These are phyloP conservation scores for Euryodendron excelsum DNA, from an alignment of 148 eudicot species.

Conservation along the genomic window DNA sequence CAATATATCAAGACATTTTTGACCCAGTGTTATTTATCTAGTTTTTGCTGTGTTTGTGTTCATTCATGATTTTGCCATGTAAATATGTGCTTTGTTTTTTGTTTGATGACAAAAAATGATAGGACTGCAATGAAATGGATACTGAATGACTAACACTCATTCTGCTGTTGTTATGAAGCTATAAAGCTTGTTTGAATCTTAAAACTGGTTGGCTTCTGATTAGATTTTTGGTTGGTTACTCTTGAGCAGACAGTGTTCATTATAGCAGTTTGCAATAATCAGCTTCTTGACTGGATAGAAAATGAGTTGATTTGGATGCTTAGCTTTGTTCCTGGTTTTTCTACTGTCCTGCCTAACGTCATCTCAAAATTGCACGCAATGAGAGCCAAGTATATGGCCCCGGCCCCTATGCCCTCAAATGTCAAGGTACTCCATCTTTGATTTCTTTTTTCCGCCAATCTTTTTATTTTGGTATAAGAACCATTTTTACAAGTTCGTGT, in stretches of 20 bases:
- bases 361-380: constrained; percentile 68
- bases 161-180: background rate
- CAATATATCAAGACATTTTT: background rate
- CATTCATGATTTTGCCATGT: background rate
- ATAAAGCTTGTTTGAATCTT: background rate
- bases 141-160: background rate
- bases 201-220: constrained; percentile 4
- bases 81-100: background rate
- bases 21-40: no score
- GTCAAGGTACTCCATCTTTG: constrained; percentile 44
- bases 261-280: constrained; percentile 93
- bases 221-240: constrained; percentile 6
- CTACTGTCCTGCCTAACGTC: constrained; percentile 56
- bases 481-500: background rate
- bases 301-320: constrained; percentile 85
- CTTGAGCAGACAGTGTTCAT: constrained; percentile 79
- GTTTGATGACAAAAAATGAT: background rate
- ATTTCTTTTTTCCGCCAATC: background rate
- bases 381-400: constrained; percentile 75
- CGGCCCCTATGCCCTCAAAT: constrained; percentile 55
- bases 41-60: background rate
- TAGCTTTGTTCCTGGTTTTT: constrained; percentile 72
- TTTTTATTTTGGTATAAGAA: background rate
- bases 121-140: background rate
- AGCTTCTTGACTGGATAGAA: constrained; percentile 91